Evolutionary conservation across 805 yeast genomes (phyloP), one percentile per base, ranked within the genome.

Genomic region (Blastobotrys robertii): DNA sequence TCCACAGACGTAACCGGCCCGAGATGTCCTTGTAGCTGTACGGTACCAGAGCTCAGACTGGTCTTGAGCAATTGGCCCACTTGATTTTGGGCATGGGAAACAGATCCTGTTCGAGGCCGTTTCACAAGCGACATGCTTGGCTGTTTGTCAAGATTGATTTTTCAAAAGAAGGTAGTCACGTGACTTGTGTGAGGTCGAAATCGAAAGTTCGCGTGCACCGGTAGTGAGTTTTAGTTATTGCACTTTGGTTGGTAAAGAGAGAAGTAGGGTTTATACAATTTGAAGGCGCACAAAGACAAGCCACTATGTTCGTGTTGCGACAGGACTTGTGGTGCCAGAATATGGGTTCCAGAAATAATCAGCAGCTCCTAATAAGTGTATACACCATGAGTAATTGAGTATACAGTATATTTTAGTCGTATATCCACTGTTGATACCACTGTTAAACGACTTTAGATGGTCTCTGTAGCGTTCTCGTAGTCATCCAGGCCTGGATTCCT

Each of bases 1-100:
- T 67, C 63, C 4, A 73, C 69, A 2, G 76, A 58, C 12, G 75
- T 61, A 0, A 79, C 79, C 1, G 79, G 63, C 14, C 38, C 51
- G 7, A 39, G 45, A 35, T 54, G 58, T 10, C 54, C 58, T 11
- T 38, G 30, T n/a, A 54, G 44, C 36, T 50, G 52, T 8, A 46
- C 36, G 29, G 42, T 39, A 8, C 42, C 25, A 19, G 25, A 19
- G 25, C 25, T 19, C 25, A 19, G 25, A 19, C 25, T 19, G 25
- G 25, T 19, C 25, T 19, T 19, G 25, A 19, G 25, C 25, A 19
- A 19, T 19, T 19, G 25, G 25, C 25, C 38, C 29, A 33, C 41
- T 30, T 29, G 44, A 37, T 9, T 30, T 16, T 12, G 44, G 8
- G 8, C 38, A n/a, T 6, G 12, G 29, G 32, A 19, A 19, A 19